These are phyloP conservation scores for Candida oleophila DNA, from an alignment of 805 yeast species.

Conservation along the genomic window DNA sequence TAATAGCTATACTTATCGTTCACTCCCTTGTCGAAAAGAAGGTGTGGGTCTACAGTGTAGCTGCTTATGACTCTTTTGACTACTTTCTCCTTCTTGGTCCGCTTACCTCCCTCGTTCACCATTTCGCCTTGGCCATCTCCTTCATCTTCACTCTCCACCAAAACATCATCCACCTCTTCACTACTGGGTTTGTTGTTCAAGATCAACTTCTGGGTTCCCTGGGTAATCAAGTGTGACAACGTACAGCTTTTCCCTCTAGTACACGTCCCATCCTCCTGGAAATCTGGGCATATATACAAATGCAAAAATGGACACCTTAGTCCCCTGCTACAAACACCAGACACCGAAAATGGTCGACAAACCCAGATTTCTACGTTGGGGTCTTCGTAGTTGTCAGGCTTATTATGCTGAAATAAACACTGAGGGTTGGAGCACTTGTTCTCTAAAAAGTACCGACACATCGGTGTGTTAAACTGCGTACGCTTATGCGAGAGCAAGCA, in stretches of 20 bases:
- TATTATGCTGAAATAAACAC: conserved; percentile 50
- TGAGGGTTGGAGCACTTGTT: conserved; percentile 38
- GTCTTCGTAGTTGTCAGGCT: conserved; percentile 50
- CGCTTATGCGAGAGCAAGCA: conserved; percentile 61
- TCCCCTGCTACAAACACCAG: conserved; percentile 70
- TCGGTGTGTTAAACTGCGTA: conserved; percentile 55
- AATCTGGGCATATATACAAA: conserved; percentile 67
- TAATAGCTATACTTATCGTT: conserved; percentile 24
- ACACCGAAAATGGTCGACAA: conserved; percentile 67
- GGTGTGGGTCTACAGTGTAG: conserved; percentile 31
- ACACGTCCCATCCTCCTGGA: conserved; percentile 60
- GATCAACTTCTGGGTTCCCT: conserved; percentile 25
- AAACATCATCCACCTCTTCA: conserved; percentile 17
- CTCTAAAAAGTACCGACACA: conserved; percentile 28
- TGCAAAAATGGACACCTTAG: conserved; percentile 56
- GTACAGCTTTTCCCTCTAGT: conserved; percentile 50
- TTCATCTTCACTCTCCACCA: conserved; percentile 16
- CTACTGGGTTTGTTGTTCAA: conserved; percentile 13
- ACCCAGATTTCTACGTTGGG: conserved; percentile 38
- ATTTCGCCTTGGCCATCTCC: conserved; percentile 5
- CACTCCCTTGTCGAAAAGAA: conserved; percentile 18
- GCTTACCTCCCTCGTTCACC: background rate
- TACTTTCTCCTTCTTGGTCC: background rate
- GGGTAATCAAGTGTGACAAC: conserved; percentile 46
- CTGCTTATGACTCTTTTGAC: conserved; percentile 21